phyloP scores from a whole-genome alignment of 176 grass and related monocot genomes.

The Cymbopogon citratus region DNA sequence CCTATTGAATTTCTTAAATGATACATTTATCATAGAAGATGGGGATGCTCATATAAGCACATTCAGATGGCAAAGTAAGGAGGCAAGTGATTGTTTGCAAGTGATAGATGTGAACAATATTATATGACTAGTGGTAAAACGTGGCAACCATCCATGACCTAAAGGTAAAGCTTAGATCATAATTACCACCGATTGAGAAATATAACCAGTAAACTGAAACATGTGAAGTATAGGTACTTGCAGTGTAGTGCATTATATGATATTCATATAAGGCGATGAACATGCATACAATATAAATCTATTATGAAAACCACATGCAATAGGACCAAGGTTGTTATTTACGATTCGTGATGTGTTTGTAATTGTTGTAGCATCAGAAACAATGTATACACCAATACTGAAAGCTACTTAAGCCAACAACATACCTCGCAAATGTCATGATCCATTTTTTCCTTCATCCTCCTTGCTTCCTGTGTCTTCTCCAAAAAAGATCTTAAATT shows the following conservation, averaged over 20 bases:
- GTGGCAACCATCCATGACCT: not conserved
- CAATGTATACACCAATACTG: not conserved
- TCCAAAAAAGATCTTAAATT: conserved; percentile 39
- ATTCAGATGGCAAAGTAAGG: not conserved
- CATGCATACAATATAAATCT: not conserved
- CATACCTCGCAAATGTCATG: conserved; percentile 54
- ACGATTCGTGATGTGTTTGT: not conserved
- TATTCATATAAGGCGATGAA: not conserved
- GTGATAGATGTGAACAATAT: too few relatives aligned
- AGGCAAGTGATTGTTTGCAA: too few relatives aligned
- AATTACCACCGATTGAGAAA: not conserved
- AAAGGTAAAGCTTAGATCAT: not conserved
- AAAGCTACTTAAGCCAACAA: conserved; percentile 9
- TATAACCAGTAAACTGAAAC: not conserved
- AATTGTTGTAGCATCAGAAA: not conserved
- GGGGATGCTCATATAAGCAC: not conserved
- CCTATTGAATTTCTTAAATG: not conserved
- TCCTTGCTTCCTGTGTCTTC: conserved; percentile 61
- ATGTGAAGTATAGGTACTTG: not conserved
- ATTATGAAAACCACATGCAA: not conserved
- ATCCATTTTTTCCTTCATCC: conserved; percentile 43
- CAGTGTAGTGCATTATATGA: not conserved
- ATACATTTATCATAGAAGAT: not conserved
- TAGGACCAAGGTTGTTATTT: not conserved
- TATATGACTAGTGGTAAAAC: not conserved